Evolutionary conservation across 2,329 filamentous ascomycete genomes (phyloP), one percentile per base, ranked within the genome.

Genomic region (Rhinocladiella similis): DNA sequence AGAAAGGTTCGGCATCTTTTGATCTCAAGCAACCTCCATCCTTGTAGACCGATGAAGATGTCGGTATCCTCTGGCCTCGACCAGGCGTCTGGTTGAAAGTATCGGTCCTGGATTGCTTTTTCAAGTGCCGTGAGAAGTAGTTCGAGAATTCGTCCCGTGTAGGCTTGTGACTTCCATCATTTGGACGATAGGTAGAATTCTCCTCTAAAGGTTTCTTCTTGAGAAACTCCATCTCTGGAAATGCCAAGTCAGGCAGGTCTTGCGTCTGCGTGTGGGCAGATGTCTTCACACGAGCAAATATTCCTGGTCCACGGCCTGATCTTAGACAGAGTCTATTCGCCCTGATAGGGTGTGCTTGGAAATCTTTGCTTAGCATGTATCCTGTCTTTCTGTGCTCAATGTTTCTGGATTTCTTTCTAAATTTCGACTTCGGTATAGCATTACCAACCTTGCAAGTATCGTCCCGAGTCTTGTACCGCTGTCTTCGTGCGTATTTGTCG

Each of bases 191-290:
- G 27, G 42, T 25, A 14, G 29, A 22, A 13, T 18, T 29, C 14
- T 19, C 36, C 16, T 13, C 25, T 29, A 39, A n/a, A 38, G 35
- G 46, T 39, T 58, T 62, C 16, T 54, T 61, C 19, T 47, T 55
- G 18, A 66, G 59, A 47, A 65, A 66, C 6, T 41, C 46, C 63
- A 66, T 66, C 25, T 63, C 59, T 5, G 65, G 54, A 42, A 66
- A 66, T 5, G 62, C 56, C n/a, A 66, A 57, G 46, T 65, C 65
- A 13, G 62, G 63, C n/a, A 65, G 18, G 35, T 53, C 63, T 20
- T 35, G 54, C 16, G 47, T 39, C 18, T 53, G 29, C 3, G 56
- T 29, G 20, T 43, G 50, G 13, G 29, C 41, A 1, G 63, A 66
- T n/a, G 49, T 41, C 43, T 60, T 62, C 16, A 55, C 59, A 50